phyloP scores from a whole-genome alignment of 495 filamentous ascomycete species.

The Extremus antarcticus region DNA sequence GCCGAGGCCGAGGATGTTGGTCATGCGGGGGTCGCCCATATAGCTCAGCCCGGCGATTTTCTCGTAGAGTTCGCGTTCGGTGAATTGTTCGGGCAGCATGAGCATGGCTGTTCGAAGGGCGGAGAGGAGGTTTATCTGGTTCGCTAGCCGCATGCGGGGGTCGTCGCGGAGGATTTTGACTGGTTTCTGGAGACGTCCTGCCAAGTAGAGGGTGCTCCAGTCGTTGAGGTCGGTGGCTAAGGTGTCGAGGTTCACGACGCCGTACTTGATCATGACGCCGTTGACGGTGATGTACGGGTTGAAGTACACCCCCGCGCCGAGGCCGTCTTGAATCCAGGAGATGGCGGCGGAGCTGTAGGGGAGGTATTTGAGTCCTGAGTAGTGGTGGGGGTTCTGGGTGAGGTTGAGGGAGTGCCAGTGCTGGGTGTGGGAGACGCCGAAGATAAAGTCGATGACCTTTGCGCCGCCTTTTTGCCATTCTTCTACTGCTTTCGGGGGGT shows the following conservation, averaged over 20 bases:
- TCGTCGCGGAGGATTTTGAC: constrained; percentile 96
- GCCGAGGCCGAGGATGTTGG: constrained; percentile 37
- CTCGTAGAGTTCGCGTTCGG: constrained; percentile 75
- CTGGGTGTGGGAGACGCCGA: constrained; percentile 87
- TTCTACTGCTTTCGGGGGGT: constrained; percentile 62
- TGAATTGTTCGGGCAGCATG: constrained; percentile 71
- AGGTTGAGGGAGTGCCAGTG: constrained; percentile 96
- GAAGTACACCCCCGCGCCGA: constrained; percentile 93
- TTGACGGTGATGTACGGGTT: constrained; percentile 94
- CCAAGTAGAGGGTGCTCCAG: constrained; percentile 90
- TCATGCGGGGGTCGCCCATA: constrained; percentile 89
- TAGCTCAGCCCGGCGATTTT: constrained; percentile 89
- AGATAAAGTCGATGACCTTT: constrained; percentile 98
- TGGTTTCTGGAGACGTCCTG: constrained; percentile 89
- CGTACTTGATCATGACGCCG: constrained; percentile 93
- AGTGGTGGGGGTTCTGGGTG: constrained; percentile 78
- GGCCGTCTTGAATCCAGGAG: constrained; percentile 71
- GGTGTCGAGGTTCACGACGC: constrained; percentile 83
- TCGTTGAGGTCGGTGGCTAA: constrained; percentile 72
- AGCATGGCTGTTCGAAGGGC: constrained; percentile 82
- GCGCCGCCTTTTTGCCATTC: constrained; percentile 73
- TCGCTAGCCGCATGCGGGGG: constrained; percentile 77
- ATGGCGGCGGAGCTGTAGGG: constrained; percentile 62
- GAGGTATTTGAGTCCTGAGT: constrained; percentile 73
- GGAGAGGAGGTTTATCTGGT: constrained; percentile 88